phyloP scores from a whole-genome alignment of 208 protist genomes.

The Acanthamoeba royreba region DNA sequence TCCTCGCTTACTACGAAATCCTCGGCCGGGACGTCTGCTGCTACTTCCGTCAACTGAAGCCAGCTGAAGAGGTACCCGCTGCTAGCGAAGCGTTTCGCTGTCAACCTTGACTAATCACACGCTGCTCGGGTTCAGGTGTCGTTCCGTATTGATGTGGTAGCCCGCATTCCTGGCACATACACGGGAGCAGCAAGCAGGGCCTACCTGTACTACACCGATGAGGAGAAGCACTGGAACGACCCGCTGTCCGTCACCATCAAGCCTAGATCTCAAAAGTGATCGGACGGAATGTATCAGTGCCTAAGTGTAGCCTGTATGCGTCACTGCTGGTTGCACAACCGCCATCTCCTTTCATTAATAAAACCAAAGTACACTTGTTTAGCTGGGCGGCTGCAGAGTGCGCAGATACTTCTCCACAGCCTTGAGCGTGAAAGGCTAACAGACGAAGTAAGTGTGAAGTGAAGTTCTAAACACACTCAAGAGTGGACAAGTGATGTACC shows the following conservation, averaged over 20 bases:
- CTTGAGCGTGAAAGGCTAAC: constrained; percentile 6
- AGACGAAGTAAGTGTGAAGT: neutral
- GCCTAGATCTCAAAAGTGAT: too few species aligned
- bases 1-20: constrained; percentile 1
- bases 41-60: neutral
- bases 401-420: constrained; percentile 13
- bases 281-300: too few species aligned
- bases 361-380: too few species aligned
- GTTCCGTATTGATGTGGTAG: constrained; percentile 34
- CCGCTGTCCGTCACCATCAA: neutral
- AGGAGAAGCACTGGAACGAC: constrained; percentile 2
- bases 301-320: too few species aligned
- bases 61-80: neutral
- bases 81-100: neutral
- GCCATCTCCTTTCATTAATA: too few species aligned
- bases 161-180: constrained; percentile 12
- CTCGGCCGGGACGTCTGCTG: constrained; percentile 8
- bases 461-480: too few species aligned
- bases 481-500: too few species aligned
- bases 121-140: neutral
- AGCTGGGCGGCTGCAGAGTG: too few species aligned
- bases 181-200: neutral
- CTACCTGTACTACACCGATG: constrained; percentile 51
- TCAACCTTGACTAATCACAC: neutral
- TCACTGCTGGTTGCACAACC: too few species aligned